Evolutionary conservation across 2,329 filamentous ascomycete species (phyloP).

Genomic region (Colletotrichum graminicola): DNA sequence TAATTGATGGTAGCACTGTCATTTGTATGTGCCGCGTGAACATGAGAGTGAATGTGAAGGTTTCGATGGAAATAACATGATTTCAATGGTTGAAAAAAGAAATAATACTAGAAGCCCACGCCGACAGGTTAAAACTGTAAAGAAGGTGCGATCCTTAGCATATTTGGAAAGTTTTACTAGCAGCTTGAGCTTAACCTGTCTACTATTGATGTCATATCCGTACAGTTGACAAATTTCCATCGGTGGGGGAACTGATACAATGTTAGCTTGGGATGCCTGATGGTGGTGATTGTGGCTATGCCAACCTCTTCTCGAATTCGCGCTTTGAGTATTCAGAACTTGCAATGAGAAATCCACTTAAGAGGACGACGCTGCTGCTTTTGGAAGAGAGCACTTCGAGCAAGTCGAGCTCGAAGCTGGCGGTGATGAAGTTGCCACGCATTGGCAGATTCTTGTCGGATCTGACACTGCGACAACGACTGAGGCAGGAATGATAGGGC

Average conservation of each 20-base stretch:
- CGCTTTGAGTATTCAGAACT: background rate
- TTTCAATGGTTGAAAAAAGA: too few relatives aligned
- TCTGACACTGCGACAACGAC: conserved; percentile 5
- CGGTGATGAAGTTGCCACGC: background rate
- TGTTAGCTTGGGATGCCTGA: background rate
- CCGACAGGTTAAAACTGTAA: background rate
- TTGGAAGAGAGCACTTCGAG: conserved; percentile 1
- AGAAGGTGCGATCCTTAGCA: background rate
- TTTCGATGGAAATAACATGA: too few relatives aligned
- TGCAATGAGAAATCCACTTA: background rate
- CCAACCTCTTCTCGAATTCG: background rate
- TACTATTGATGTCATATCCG: background rate
- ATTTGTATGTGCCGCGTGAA: too few relatives aligned
- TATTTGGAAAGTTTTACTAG: too few relatives aligned
- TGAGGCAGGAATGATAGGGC: conserved; percentile 1
- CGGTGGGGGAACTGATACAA: background rate
- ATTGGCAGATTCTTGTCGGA: conserved; percentile 16
- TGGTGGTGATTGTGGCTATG: too few relatives aligned
- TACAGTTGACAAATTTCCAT: too few relatives aligned
- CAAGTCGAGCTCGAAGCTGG: background rate
- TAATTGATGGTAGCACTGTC: too few relatives aligned
- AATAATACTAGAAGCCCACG: background rate
- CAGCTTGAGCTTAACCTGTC: background rate
- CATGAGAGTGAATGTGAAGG: too few relatives aligned
- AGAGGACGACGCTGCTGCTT: background rate